A percentile compares a stretch with the other conserved stretches of the same genome.
Evolutionary conservation across 179 eudicot genomes (phyloP).

Genomic region (Beta corolliflora): DNA sequence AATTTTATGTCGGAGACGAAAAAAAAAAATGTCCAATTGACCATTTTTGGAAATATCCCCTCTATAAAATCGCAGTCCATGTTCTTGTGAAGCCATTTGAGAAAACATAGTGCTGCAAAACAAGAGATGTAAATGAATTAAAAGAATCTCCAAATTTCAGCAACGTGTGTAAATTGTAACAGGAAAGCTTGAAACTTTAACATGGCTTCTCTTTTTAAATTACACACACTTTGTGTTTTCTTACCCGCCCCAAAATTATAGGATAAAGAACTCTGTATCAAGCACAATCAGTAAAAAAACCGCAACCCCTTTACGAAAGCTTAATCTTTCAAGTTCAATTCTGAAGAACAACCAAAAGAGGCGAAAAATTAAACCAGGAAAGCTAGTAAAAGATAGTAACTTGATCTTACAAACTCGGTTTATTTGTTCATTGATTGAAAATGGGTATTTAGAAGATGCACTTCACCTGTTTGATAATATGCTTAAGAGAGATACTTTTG

Average conservation of each 20-base stretch:
- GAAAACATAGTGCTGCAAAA: too few relatives aligned
- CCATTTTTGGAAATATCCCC: too few relatives aligned
- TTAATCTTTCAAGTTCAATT: conserved; percentile 1
- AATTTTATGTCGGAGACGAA: too few relatives aligned
- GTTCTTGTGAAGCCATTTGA: too few relatives aligned
- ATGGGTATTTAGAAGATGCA: conserved; percentile 57
- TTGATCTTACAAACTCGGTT: conserved; percentile 14
- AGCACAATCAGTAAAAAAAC: conserved; percentile 8
- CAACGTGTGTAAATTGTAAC: background rate
- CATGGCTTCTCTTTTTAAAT: conserved; percentile 18
- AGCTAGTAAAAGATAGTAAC: background rate
- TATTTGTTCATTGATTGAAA: conserved; percentile 27
- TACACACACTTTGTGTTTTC: conserved; percentile 9
- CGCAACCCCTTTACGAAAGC: background rate
- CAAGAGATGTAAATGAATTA: background rate
- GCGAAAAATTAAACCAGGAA: background rate
- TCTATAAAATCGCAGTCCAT: too few relatives aligned
- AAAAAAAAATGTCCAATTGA: too few relatives aligned
- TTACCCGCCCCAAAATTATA: conserved; percentile 3
- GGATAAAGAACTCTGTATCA: background rate
- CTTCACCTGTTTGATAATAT: conserved; percentile 72
- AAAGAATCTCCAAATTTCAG: background rate
- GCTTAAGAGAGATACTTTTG: conserved; percentile 48
- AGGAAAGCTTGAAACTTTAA: background rate
- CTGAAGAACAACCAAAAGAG: background rate